A percentile compares a stretch with the other conserved stretches of the same genome.
phyloP scores from a whole-genome alignment of 495 filamentous ascomycete genomes.

The Talaromyces nanjingensis region DNA sequence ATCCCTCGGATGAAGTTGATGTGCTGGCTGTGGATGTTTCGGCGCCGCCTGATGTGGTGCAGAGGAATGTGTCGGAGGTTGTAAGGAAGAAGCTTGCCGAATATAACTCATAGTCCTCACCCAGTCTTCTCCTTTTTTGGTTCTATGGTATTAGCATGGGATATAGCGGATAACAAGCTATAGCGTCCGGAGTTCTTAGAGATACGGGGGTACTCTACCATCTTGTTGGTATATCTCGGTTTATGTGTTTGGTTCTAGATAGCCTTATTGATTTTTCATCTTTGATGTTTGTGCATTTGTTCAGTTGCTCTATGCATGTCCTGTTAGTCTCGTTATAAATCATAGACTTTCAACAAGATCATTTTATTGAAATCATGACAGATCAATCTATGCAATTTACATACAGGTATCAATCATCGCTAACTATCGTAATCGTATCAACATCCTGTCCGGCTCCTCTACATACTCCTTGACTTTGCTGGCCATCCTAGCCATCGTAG shows the following conservation, averaged over 20 bases:
- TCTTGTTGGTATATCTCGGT: not conserved
- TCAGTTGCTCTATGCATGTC: conserved; percentile 11
- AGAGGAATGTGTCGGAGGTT: conserved; percentile 52
- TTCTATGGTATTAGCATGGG: not conserved
- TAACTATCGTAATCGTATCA: conserved; percentile 39
- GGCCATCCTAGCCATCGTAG: conserved; percentile 85
- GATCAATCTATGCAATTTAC: conserved; percentile 7
- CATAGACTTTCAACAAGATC: not conserved
- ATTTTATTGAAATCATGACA: not conserved
- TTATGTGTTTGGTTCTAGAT: conserved; percentile 11
- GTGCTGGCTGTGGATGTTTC: conserved; percentile 77
- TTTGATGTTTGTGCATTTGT: conserved; percentile 10
- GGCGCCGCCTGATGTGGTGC: conserved; percentile 56
- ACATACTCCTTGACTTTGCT: conserved; percentile 67
- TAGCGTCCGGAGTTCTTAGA: not conserved
- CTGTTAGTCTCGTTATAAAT: not conserved
- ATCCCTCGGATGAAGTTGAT: conserved; percentile 75
- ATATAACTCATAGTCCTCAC: conserved; percentile 15
- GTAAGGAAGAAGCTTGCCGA: conserved; percentile 36
- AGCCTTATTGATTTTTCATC: conserved; percentile 14
- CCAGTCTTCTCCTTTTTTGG: not conserved
- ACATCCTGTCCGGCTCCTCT: conserved; percentile 80
- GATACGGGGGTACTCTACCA: not conserved
- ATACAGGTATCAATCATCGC: conserved; percentile 16
- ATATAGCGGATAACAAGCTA: not conserved